Percentiles rank a stretch among this genome's conserved stretches.
Conservation (phyloP, 495 filamentous ascomycete genomes). For the Amphirosellinia nigrospora region DNA sequence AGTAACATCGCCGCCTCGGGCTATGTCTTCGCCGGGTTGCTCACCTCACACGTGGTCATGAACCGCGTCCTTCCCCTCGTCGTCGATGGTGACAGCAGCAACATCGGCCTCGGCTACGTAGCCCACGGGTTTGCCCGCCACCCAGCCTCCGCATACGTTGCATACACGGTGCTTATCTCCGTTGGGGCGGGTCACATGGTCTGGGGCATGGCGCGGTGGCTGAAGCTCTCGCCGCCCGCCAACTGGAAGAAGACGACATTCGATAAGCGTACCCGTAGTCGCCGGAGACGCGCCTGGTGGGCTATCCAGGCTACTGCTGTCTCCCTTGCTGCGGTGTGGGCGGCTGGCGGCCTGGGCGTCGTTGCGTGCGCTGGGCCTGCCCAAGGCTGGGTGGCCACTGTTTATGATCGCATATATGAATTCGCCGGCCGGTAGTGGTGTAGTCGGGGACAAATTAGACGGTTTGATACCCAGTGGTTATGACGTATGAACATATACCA, state of each 20-base stretch:
- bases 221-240: constrained; percentile 57
- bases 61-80: constrained; percentile 73
- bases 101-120: constrained; percentile 80
- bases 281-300: constrained; percentile 68
- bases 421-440: constrained; percentile 11
- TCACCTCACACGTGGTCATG: constrained; percentile 71
- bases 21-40: constrained; percentile 66
- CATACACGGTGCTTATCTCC: constrained; percentile 71
- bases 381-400: constrained; percentile 76
- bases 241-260: constrained; percentile 51
- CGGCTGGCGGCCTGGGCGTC: constrained; percentile 78
- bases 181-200: constrained; percentile 79
- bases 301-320: constrained; percentile 67
- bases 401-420: constrained; percentile 68
- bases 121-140: constrained; percentile 83
- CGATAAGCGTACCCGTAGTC: constrained; percentile 52
- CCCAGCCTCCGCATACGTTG: constrained; percentile 65
- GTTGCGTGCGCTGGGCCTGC: constrained; percentile 74
- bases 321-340: constrained; percentile 69
- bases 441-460: neutral
- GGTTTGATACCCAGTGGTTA: too few relatives aligned
- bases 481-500: too few relatives aligned
- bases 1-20: constrained; percentile 71
- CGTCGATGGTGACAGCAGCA: constrained; percentile 81
- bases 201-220: constrained; percentile 82